Conservation (phyloP, 495 filamentous ascomycete genomes). For the Penicillium nucicola region DNA sequence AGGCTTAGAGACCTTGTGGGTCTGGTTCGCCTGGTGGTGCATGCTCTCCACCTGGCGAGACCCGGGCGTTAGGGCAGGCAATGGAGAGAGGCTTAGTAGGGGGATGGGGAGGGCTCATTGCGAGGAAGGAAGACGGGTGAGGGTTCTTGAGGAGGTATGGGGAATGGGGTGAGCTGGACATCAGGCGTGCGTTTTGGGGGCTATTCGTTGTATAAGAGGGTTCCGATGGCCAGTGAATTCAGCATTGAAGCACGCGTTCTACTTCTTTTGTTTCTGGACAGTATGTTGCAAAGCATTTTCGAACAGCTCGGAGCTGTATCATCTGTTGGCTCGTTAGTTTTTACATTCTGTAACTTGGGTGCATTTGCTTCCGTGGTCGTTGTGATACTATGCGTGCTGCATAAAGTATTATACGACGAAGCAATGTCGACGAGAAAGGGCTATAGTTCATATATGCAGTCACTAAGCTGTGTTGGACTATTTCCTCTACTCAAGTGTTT, state of each 20-base stretch:
- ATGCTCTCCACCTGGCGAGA: too few relatives aligned
- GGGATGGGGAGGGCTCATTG: too few relatives aligned
- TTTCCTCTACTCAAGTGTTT: not conserved
- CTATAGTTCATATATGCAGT: not conserved
- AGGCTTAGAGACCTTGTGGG: too few relatives aligned
- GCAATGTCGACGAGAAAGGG: not conserved
- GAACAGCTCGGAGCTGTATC: not conserved
- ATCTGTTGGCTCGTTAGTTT: not conserved
- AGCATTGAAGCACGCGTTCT: too few relatives aligned
- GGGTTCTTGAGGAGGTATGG: too few relatives aligned
- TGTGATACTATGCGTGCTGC: not conserved
- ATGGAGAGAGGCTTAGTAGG: too few relatives aligned
- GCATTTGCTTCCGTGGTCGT: not conserved
- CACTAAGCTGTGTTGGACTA: not conserved
- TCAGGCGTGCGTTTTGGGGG: not conserved
- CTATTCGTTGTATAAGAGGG: too few relatives aligned
- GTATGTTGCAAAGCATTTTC: not conserved
- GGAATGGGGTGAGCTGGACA: too few relatives aligned
- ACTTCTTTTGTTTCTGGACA: not conserved
- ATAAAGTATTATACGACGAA: not conserved
- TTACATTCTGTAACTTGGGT: not conserved
- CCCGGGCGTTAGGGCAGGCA: too few relatives aligned
- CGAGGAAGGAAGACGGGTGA: too few relatives aligned
- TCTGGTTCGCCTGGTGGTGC: too few relatives aligned
- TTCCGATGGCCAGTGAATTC: too few relatives aligned